These are phyloP conservation scores for Stagonosporopsis chrysanthemi DNA, from an alignment of 2,329 filamentous ascomycete species.

Conservation along the genomic window DNA sequence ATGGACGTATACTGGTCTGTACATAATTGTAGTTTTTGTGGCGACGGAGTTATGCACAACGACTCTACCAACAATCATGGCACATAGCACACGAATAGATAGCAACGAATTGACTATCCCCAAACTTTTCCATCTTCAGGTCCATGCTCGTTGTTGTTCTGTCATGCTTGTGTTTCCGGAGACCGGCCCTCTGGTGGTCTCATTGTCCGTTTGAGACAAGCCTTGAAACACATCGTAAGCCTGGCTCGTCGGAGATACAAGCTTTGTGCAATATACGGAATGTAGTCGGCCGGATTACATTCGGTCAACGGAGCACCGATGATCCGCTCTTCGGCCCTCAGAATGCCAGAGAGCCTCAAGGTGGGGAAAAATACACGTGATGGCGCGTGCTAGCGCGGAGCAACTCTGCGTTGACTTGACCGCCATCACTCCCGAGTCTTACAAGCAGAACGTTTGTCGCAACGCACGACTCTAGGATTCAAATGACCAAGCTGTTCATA, in stretches of 20 bases:
- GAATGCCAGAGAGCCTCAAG: neutral
- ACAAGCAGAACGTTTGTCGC: neutral
- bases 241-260: slow-evolving; percentile 7
- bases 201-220: slow-evolving; percentile 9
- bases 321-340: neutral
- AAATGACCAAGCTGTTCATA: neutral
- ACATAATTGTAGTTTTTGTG: slow-evolving; percentile 17
- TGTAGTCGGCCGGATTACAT: neutral
- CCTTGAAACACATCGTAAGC: slow-evolving; percentile 11
- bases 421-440: neutral
- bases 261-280: neutral
- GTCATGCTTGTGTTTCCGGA: neutral
- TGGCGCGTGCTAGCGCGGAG: slow-evolving; percentile 6
- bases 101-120: slow-evolving; percentile 4
- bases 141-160: neutral
- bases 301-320: neutral
- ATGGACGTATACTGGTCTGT: slow-evolving; percentile 16
- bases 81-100: slow-evolving; percentile 3
- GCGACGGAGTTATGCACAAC: neutral
- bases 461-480: too few relatives aligned
- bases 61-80: neutral
- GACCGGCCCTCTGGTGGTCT: neutral
- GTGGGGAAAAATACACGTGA: neutral
- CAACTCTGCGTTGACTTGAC: neutral
- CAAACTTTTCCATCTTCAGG: neutral